phyloP scores from a whole-genome alignment of 2,329 filamentous ascomycete species.

The Fusarium duplospermum region DNA sequence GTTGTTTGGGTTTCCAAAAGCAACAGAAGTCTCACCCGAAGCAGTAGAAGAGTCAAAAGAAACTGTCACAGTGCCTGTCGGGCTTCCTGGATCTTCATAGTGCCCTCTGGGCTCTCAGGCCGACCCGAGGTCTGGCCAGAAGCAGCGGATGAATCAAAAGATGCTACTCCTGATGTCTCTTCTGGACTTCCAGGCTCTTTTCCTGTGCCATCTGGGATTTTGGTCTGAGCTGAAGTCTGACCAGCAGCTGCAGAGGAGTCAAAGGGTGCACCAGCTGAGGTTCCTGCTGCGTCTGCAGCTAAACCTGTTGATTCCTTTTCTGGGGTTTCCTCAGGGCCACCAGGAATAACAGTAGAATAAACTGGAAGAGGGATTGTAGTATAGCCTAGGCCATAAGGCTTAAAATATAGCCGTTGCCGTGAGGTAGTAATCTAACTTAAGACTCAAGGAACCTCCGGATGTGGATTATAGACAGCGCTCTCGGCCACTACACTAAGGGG shows the following conservation, averaged over 20 bases:
- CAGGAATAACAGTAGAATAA: not conserved
- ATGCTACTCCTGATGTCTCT: not conserved
- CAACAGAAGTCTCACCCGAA: not conserved
- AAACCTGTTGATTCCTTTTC: not conserved
- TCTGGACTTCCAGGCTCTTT: not conserved
- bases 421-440: not conserved
- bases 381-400: not conserved
- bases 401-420: not conserved
- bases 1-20: not conserved
- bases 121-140: not conserved
- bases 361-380: not conserved
- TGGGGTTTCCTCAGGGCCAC: not conserved
- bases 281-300: not conserved
- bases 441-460: not conserved
- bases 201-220: not conserved
- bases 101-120: not conserved
- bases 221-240: not conserved
- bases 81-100: not conserved
- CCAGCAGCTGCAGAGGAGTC: not conserved
- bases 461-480: not conserved
- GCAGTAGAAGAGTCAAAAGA: not conserved
- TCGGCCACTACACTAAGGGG: not conserved
- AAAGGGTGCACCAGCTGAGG: not conserved
- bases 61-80: not conserved
- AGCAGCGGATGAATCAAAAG: not conserved